Base-by-base conservation (phyloP, 2,329 filamentous ascomycete species). In the Monosporascus sp. region DNA sequence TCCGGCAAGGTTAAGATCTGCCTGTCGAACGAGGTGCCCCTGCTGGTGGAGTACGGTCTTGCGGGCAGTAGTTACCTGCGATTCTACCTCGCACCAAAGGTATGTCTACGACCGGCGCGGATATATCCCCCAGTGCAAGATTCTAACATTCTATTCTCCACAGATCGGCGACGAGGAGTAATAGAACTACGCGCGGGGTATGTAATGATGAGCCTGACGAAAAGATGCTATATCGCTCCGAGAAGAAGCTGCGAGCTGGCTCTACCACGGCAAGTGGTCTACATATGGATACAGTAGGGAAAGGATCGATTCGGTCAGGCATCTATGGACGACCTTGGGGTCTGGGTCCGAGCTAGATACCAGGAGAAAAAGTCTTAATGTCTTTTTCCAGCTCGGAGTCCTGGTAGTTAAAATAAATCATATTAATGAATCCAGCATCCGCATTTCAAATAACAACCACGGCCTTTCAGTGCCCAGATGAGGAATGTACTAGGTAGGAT, bases 41-140 rank as follows among this genome's bases (percentile, higher is more conserved):
- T 99, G 61, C 79, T 97, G 64, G 94, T 99, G 45, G 94, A 99
- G 78, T 99, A 97, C 74, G 79, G 76, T 51, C 75, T 97, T 56
- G 79, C 80, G 51, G 88, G 89, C 60, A 90, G 84, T 77, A 94
- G 90, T 72, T 94, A 94, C 73, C 75, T 99, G 74, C 85, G 93
- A 67, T 99, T 97, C 83, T 99, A 97, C 76, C 84, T 99, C 64
- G 94, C 94, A 60, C 94, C 94, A 60, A 99, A 99, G 91, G 94
- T 94, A 75, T 55, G 81, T 68, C 42, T 25, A 45, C 41, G 31
- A 44, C 41, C 25, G 2, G 22, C 49, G 48, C 37, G 27, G 36
- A 11, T 37, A 51, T 15, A 14, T 20, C 37, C 27, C 1, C 17
- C 44, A 44, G 36, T 6, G 3, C 18, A 20, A n/a, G 36, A 45